phyloP scores from a whole-genome alignment of 345 rosid genomes.

The Populus tremula region DNA sequence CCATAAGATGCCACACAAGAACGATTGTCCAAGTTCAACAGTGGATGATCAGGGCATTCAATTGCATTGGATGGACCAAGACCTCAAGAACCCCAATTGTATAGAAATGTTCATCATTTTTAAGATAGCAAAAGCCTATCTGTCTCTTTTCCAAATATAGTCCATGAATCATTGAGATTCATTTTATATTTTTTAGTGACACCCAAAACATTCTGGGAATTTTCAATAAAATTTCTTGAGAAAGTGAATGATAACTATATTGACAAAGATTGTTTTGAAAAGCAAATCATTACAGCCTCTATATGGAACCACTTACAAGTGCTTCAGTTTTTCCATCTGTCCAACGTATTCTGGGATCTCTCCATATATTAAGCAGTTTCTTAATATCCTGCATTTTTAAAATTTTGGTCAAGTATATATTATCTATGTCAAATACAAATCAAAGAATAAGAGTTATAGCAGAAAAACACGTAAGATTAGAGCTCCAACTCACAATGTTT shows the following conservation, averaged over 20 bases:
- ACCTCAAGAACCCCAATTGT: no score
- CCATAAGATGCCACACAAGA: no score
- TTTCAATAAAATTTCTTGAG: neutral
- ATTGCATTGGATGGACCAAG: no score
- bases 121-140: neutral
- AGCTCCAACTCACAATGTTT: conserved; percentile 65
- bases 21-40: no score
- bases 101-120: no score
- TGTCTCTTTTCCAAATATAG: neutral
- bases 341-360: conserved; percentile 62
- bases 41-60: no score
- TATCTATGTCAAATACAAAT: neutral
- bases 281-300: neutral
- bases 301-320: conserved; percentile 49
- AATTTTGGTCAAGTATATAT: conserved; percentile 4
- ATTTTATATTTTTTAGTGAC: no score
- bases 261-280: neutral
- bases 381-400: conserved; percentile 48
- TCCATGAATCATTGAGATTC: neutral
- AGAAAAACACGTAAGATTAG: neutral
- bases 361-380: conserved; percentile 61
- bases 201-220: neutral
- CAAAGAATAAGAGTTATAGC: neutral
- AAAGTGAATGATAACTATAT: neutral
- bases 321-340: conserved; percentile 54